Evolutionary conservation across 305 asterid genomes (phyloP).

Genomic region (Stenogyne calaminthoides): DNA sequence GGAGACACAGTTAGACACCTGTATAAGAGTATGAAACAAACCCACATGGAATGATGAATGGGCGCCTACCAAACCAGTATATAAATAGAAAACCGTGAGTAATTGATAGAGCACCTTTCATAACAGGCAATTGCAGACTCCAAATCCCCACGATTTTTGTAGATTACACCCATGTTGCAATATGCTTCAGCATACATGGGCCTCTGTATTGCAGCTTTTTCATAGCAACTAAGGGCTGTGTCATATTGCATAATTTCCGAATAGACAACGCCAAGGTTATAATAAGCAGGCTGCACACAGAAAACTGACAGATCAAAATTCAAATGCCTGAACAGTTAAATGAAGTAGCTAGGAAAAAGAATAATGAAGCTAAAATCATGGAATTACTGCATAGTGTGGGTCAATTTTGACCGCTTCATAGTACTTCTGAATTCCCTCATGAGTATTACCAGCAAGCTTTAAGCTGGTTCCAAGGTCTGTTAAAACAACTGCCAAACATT

Average conservation of each 20-base stretch:
- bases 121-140: slow-evolving; percentile 96
- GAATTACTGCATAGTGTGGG: slow-evolving; percentile 90
- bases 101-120: slow-evolving; percentile 61
- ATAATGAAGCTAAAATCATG: slow-evolving; percentile 24
- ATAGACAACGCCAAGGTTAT: slow-evolving; percentile 97
- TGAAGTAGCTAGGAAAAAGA: slow-evolving; percentile 19
- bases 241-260: slow-evolving; percentile 99
- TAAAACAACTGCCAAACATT: slow-evolving; percentile 91
- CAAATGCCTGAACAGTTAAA: slow-evolving; percentile 28
- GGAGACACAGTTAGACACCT: slow-evolving; percentile 98
- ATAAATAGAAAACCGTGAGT: slow-evolving; percentile 8
- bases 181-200: slow-evolving; percentile 99
- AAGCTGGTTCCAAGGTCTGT: slow-evolving; percentile 98
- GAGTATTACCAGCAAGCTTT: slow-evolving; percentile 95
- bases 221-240: slow-evolving; percentile 89
- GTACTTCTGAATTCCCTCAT: slow-evolving; percentile 97
- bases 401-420: slow-evolving; percentile 91
- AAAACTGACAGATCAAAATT: slow-evolving; percentile 40
- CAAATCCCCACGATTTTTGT: slow-evolving; percentile 95
- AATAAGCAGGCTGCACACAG: slow-evolving; percentile 92
- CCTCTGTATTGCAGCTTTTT: slow-evolving; percentile 93
- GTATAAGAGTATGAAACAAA: slow-evolving; percentile 32
- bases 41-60: slow-evolving; percentile 31
- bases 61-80: slow-evolving; percentile 28
- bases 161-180: slow-evolving; percentile 99